Conservation (phyloP, 2,329 filamentous ascomycete species). For the Chalaropsis thielavioides region DNA sequence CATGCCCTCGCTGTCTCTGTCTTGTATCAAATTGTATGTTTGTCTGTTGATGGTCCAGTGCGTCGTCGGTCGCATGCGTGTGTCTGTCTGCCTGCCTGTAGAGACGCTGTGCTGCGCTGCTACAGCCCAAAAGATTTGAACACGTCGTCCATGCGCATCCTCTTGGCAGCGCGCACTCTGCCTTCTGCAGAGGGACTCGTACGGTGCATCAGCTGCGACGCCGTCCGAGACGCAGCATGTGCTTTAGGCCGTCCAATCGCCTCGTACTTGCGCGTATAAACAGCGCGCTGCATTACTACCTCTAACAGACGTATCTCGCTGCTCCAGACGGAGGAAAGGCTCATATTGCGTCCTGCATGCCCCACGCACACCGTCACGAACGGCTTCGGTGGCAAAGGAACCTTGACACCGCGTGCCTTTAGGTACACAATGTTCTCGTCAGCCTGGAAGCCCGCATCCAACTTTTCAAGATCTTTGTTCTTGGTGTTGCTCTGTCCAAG, state of each 20-base stretch:
- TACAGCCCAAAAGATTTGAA: slow-evolving; percentile 1
- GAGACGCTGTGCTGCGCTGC: not conserved
- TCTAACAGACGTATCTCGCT: not conserved
- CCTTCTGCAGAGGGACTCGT: slow-evolving; percentile 17
- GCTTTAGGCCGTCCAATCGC: not conserved
- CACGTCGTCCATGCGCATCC: slow-evolving; percentile 26
- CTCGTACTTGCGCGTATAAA: slow-evolving; percentile 2
- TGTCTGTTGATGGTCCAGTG: not conserved
- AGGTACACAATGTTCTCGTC: slow-evolving; percentile 3
- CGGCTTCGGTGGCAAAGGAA: slow-evolving; percentile 10
- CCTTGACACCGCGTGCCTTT: not conserved
- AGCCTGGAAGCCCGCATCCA: slow-evolving; percentile 1
- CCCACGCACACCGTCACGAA: slow-evolving; percentile 7
- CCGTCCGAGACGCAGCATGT: not conserved
- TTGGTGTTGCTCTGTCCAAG: slow-evolving; percentile 12
- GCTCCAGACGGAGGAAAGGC: not conserved
- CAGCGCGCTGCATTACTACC: not conserved
- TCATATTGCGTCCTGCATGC: not conserved
- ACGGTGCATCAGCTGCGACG: not conserved
- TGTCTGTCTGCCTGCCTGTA: not conserved
- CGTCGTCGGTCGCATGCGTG: too few relatives aligned
- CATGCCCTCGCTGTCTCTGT: not conserved
- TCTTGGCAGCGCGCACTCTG: slow-evolving; percentile 23
- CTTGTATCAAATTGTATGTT: not conserved
- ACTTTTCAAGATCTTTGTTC: slow-evolving; percentile 9